phyloP scores from a whole-genome alignment of 371 early-diverging fungal genomes.

The Conidiobolus incongruus region DNA sequence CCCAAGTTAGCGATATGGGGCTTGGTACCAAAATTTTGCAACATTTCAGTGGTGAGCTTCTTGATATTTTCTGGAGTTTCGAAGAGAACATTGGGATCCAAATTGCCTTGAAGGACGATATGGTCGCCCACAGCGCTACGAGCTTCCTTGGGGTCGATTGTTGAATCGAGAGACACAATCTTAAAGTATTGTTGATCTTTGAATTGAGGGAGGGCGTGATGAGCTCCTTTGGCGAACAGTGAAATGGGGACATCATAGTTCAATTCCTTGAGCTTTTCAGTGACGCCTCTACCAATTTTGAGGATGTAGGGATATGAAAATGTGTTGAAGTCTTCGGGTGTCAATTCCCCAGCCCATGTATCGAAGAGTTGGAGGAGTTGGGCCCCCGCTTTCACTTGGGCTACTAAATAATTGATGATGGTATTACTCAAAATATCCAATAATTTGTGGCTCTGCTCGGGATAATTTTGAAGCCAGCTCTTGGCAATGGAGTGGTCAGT shows the following conservation, averaged over 20 bases:
- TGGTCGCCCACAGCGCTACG: conserved; percentile 14
- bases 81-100: conserved; percentile 74
- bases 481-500: conserved; percentile 77
- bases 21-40: conserved; percentile 48
- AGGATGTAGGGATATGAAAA: conserved; percentile 75
- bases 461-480: conserved; percentile 66
- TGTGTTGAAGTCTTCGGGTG: conserved; percentile 50
- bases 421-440: conserved; percentile 65
- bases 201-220: conserved; percentile 56
- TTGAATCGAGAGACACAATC: conserved; percentile 80
- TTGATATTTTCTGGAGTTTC: conserved; percentile 51
- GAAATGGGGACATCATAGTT: conserved; percentile 55
- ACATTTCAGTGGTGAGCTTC: conserved; percentile 50
- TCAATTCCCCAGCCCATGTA: conserved; percentile 85
- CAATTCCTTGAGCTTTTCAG: conserved; percentile 17
- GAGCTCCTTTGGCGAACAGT: conserved; percentile 81
- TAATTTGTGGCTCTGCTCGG: conserved; percentile 53
- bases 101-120: conserved; percentile 83
- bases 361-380: conserved; percentile 96
- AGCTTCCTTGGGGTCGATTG: conserved; percentile 52
- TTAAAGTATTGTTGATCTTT: conserved; percentile 42
- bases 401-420: conserved; percentile 61
- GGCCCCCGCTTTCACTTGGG: conserved; percentile 93
- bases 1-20: conserved; percentile 87
- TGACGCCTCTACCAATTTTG: conserved; percentile 57